A percentile compares a stretch with the other conserved stretches of the same genome.
These are phyloP conservation scores for Blumeria hordei DNA, from an alignment of 2,329 filamentous ascomycete species.

Conservation along the genomic window DNA sequence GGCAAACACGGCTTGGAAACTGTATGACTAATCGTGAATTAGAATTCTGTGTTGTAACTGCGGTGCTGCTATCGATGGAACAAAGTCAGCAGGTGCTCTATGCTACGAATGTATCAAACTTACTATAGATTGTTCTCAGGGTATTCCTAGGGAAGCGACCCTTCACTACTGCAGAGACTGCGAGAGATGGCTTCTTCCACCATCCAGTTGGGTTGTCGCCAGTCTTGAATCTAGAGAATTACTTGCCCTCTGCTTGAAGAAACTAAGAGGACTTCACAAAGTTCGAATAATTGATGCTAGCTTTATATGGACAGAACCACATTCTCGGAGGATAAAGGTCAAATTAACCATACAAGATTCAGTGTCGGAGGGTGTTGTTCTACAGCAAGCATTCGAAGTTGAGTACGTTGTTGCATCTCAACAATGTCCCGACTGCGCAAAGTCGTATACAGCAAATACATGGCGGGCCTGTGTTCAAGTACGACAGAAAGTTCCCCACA, in stretches of 20 bases:
- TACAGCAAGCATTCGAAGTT: conserved; percentile 92
- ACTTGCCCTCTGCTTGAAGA: conserved; percentile 72
- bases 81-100: conserved; percentile 58
- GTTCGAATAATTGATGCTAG: conserved; percentile 85
- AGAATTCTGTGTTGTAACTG: conserved; percentile 98
- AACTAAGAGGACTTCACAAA: conserved; percentile 65
- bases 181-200: conserved; percentile 78
- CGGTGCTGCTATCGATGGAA: conserved; percentile 85
- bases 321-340: conserved; percentile 76
- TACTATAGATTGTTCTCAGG: conserved; percentile 76
- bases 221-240: conserved; percentile 75
- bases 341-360: conserved; percentile 78
- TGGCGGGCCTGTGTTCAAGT: conserved; percentile 90
- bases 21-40: conserved; percentile 1
- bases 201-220: conserved; percentile 66
- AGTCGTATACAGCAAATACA: conserved; percentile 89
- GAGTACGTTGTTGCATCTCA: conserved; percentile 76
- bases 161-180: conserved; percentile 87
- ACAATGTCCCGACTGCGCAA: conserved; percentile 84
- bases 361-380: conserved; percentile 35
- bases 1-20: background rate
- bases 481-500: conserved; percentile 88
- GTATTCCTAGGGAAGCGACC: conserved; percentile 73
- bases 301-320: conserved; percentile 96
- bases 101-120: conserved; percentile 94